Percentiles rank a stretch among this genome's conserved stretches.
Conservation (phyloP, 1,284 basidiomycete genomes). For the Ustanciosporium gigantosporum region DNA sequence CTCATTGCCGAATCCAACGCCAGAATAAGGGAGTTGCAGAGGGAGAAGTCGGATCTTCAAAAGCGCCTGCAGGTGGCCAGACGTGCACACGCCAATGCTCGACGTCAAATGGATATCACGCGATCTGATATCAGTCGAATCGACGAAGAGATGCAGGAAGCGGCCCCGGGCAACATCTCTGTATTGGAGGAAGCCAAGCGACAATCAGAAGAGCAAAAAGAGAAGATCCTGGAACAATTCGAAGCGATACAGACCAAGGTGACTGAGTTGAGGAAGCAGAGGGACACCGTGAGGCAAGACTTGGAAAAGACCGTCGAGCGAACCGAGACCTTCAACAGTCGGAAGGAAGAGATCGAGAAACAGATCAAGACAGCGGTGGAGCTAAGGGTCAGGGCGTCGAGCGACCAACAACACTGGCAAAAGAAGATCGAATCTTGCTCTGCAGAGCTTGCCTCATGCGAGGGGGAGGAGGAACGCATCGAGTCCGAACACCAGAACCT, state of each 20-base stretch:
- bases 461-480: constrained; percentile 65
- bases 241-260: constrained; percentile 37
- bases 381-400: constrained; percentile 54
- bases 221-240: constrained; percentile 40
- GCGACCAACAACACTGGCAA: constrained; percentile 38
- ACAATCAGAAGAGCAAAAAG: constrained; percentile 41
- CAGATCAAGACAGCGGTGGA: constrained; percentile 41
- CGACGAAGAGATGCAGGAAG: constrained; percentile 72
- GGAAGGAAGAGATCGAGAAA: constrained; percentile 26
- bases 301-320: constrained; percentile 21
- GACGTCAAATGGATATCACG: constrained; percentile 20
- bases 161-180: constrained; percentile 73
- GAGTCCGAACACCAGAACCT: constrained; percentile 62
- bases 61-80: constrained; percentile 5
- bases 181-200: constrained; percentile 67
- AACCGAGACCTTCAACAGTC: constrained; percentile 5
- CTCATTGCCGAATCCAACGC: constrained; percentile 10
- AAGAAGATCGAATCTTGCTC: constrained; percentile 32
- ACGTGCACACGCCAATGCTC: constrained; percentile 15
- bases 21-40: constrained; percentile 5
- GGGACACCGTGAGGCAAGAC: constrained; percentile 56
- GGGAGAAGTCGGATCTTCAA: constrained; percentile 14
- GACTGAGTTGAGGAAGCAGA: constrained; percentile 56
- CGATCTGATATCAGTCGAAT: constrained; percentile 61
- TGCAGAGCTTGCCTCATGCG: constrained; percentile 56